Evolutionary conservation across 23 red algal genomes (phyloP).

Genomic region (Cyanidioschyzon merolae): DNA sequence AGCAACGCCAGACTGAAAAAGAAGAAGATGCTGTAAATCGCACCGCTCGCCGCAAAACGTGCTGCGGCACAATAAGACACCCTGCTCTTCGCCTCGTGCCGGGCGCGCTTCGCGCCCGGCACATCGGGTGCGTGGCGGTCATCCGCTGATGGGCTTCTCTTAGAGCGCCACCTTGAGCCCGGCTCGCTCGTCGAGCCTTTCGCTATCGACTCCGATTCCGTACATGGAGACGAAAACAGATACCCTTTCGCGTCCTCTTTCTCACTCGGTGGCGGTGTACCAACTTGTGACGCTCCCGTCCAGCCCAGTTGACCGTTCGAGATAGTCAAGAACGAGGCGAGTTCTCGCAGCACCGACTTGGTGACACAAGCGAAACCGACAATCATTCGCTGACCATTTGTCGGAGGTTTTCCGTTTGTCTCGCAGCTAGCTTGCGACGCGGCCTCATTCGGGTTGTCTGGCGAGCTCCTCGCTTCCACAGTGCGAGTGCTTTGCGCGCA

Average conservation of each 20-base stretch:
- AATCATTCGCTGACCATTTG: not conserved
- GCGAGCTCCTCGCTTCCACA: not conserved
- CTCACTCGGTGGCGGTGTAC: not conserved
- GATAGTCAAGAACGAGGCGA: not conserved
- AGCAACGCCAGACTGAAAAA: slow-evolving; percentile 9
- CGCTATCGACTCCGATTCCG: not conserved
- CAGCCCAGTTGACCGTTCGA: not conserved
- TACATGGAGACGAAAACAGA: not conserved
- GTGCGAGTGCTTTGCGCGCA: not conserved
- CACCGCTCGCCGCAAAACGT: not conserved
- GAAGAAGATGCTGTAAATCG: slow-evolving; percentile 3
- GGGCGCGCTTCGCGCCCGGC: not conserved
- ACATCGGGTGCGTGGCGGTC: not conserved
- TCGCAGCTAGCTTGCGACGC: too few species aligned
- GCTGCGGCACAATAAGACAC: not conserved
- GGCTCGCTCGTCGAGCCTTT: not conserved
- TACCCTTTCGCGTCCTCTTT: not conserved
- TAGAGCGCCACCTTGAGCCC: not conserved
- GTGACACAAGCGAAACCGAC: slow-evolving; percentile 1
- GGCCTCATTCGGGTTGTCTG: not conserved
- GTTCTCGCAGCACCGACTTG: not conserved
- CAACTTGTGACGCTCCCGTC: not conserved
- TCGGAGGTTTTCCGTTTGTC: not conserved
- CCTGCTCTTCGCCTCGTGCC: not conserved
- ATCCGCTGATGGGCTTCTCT: not conserved